These are phyloP conservation scores for Trametes punicea DNA, from an alignment of 768 basidiomycete genomes.

Conservation along the genomic window DNA sequence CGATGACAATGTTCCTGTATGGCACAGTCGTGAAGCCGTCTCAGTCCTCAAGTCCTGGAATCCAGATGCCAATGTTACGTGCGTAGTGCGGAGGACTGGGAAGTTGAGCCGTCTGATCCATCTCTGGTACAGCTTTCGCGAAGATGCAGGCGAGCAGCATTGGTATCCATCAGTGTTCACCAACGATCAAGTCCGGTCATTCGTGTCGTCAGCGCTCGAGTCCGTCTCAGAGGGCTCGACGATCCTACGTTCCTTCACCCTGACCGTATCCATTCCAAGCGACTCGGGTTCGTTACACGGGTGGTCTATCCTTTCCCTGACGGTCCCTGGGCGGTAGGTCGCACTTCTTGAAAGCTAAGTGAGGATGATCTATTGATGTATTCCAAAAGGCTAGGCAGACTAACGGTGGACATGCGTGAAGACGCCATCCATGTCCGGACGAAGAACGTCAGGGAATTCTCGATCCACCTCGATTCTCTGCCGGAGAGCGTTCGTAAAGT, in stretches of 20 bases:
- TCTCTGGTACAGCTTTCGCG: constrained; percentile 44
- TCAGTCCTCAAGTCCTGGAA: constrained; percentile 58
- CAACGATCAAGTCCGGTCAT: constrained; percentile 51
- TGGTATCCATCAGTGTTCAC: constrained; percentile 66
- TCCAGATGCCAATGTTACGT: constrained; percentile 51
- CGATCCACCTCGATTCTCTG: constrained; percentile 7
- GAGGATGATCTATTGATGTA: background rate
- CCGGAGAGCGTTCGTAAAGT: background rate
- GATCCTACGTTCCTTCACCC: constrained; percentile 46
- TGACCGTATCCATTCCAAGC: constrained; percentile 67
- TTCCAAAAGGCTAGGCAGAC: constrained; percentile 35
- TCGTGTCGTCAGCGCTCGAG: constrained; percentile 42
- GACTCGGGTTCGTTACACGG: constrained; percentile 73
- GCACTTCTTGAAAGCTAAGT: background rate
- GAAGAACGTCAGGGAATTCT: constrained; percentile 28
- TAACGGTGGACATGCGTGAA: constrained; percentile 29
- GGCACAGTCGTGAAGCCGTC: constrained; percentile 73
- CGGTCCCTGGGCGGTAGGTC: constrained; percentile 65
- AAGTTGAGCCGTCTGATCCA: no score
- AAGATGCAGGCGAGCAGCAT: constrained; percentile 61
- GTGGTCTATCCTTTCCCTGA: constrained; percentile 57
- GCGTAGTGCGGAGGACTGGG: constrained; percentile 19
- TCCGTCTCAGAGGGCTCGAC: constrained; percentile 4
- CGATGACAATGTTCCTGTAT: constrained; percentile 85
- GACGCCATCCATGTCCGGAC: constrained; percentile 19